phyloP scores from a whole-genome alignment of 1,284 basidiomycete species.

The Puccinia horiana region DNA sequence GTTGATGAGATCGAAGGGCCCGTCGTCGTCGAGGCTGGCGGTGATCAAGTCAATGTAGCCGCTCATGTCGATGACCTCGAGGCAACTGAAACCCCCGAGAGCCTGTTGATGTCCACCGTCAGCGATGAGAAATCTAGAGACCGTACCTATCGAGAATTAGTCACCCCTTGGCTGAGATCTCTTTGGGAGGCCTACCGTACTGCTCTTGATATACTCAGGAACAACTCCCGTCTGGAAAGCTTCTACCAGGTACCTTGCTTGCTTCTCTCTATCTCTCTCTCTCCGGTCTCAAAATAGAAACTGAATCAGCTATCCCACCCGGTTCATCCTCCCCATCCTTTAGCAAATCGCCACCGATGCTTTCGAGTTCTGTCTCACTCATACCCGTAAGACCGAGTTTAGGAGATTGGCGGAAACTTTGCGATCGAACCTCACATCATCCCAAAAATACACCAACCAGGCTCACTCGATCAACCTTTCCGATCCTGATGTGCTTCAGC shows the following conservation, averaged over 20 bases:
- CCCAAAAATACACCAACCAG: constrained; percentile 93
- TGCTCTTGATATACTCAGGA: constrained; percentile 92
- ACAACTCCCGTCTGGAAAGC: constrained; percentile 87
- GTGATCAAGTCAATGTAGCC: constrained; percentile 61
- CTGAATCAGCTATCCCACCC: not conserved
- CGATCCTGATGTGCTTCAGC: constrained; percentile 92
- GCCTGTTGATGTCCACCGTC: constrained; percentile 81
- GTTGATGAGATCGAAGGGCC: constrained; percentile 65
- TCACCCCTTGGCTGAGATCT: constrained; percentile 97
- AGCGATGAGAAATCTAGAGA: constrained; percentile 90
- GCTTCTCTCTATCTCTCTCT: no score
- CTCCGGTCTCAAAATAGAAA: not conserved
- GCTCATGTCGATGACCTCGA: constrained; percentile 76
- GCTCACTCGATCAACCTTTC: constrained; percentile 95
- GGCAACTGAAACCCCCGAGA: constrained; percentile 85
- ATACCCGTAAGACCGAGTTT: constrained; percentile 95
- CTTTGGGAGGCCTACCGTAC: constrained; percentile 98
- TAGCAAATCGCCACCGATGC: constrained; percentile 95
- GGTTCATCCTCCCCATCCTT: constrained; percentile 45
- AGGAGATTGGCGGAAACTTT: constrained; percentile 94
- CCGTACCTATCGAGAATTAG: constrained; percentile 88
- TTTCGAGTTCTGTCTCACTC: constrained; percentile 92
- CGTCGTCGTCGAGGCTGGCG: constrained; percentile 62
- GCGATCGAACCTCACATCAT: constrained; percentile 89
- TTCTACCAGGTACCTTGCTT: constrained; percentile 81